Evolutionary conservation across 352 stramenopile species (phyloP).

Genomic region (Peronospora destructor): DNA sequence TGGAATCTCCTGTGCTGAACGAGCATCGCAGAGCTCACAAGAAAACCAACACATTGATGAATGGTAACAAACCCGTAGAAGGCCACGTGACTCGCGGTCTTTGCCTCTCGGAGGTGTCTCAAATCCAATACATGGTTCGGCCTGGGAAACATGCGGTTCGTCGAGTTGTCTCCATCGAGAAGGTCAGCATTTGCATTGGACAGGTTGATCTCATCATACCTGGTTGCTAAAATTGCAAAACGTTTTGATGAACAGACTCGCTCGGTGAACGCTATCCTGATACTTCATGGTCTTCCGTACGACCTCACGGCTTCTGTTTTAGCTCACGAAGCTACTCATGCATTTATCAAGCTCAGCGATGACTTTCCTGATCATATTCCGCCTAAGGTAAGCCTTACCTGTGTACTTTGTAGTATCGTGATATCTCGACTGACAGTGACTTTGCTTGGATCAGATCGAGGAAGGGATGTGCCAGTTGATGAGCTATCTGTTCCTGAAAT

Average conservation of each 20-base stretch:
- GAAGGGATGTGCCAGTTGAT: conserved; percentile 75
- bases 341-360: conserved; percentile 64
- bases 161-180: conserved; percentile 43
- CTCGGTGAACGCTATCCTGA: conserved; percentile 62
- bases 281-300: conserved; percentile 66
- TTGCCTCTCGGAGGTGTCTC: conserved; percentile 48
- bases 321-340: conserved; percentile 70
- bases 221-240: neutral
- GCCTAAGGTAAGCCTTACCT: conserved; percentile 25
- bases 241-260: conserved; percentile 31
- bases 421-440: conserved; percentile 5
- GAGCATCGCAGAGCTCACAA: conserved; percentile 34
- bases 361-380: conserved; percentile 52
- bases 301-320: conserved; percentile 64
- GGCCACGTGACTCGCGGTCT: conserved; percentile 44
- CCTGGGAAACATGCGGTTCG: conserved; percentile 31
- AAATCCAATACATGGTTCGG: conserved; percentile 47
- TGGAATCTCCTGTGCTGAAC: conserved; percentile 50
- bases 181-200: conserved; percentile 20
- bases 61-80: conserved; percentile 27
- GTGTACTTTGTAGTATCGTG: neutral
- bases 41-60: conserved; percentile 23
- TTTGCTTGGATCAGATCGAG: conserved; percentile 23
- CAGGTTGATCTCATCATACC: neutral
- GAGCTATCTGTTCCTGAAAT: conserved; percentile 70